Evolutionary conservation across 2,329 filamentous ascomycete genomes (phyloP).

Genomic region (Colletotrichum filicis): DNA sequence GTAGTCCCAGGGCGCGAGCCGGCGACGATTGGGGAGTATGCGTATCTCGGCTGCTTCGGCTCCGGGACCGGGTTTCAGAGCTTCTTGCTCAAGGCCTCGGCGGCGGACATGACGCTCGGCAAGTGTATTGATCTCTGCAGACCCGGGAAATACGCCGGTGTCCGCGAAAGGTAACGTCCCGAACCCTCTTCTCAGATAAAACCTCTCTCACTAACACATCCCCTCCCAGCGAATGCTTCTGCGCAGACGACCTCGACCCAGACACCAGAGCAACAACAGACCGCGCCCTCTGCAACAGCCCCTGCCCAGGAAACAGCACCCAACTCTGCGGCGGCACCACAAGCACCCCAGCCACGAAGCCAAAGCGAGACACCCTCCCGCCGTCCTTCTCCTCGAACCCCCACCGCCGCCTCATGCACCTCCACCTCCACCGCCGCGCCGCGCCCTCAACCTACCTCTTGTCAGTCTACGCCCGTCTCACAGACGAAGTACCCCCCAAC

Average conservation of each 20-base stretch:
- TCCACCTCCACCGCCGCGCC: slow-evolving; percentile 40
- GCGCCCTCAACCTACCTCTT: slow-evolving; percentile 47
- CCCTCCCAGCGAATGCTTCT: slow-evolving; percentile 52
- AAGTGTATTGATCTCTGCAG: slow-evolving; percentile 51
- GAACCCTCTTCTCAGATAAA: background rate
- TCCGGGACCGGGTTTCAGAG: slow-evolving; percentile 48
- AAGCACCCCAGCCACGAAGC: background rate
- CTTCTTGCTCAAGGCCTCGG: slow-evolving; percentile 46
- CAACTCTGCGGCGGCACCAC: slow-evolving; percentile 56
- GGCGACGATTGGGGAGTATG: slow-evolving; percentile 44
- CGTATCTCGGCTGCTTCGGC: slow-evolving; percentile 55
- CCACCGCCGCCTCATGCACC: slow-evolving; percentile 17
- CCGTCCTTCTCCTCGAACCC: background rate
- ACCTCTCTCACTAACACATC: background rate
- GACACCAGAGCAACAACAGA: slow-evolving; percentile 49
- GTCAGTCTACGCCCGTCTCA: slow-evolving; percentile 55
- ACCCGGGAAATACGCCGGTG: slow-evolving; percentile 50
- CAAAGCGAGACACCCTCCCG: too few species aligned
- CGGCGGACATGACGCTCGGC: slow-evolving; percentile 51
- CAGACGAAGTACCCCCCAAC: slow-evolving; percentile 41
- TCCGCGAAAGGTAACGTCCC: slow-evolving; percentile 44
- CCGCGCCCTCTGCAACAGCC: slow-evolving; percentile 47
- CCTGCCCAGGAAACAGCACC: slow-evolving; percentile 53
- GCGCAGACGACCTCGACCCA: slow-evolving; percentile 52
- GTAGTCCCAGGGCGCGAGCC: slow-evolving; percentile 44